Evolutionary conservation across 208 protist genomes (phyloP).

Genomic region (Acanthamoeba healyi): DNA sequence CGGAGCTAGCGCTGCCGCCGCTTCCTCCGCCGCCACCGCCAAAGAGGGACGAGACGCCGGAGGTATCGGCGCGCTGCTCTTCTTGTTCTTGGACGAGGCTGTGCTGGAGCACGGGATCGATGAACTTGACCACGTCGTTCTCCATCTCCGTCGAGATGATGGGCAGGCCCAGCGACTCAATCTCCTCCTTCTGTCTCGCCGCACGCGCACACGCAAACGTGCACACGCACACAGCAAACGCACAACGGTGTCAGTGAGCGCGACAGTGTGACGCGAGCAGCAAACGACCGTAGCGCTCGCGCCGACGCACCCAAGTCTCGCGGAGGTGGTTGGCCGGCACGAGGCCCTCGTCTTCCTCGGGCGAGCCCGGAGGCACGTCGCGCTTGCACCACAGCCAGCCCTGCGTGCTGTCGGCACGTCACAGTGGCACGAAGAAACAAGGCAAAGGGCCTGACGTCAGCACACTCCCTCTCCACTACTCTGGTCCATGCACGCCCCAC

Average conservation of each 20-base stretch:
- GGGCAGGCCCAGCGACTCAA: neutral
- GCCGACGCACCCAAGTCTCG: constrained; percentile 25
- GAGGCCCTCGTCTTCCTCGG: constrained; percentile 30
- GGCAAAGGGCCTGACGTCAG: too few relatives aligned
- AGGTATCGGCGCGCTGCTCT: neutral
- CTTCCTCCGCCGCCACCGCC: neutral
- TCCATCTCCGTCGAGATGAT: constrained; percentile 53
- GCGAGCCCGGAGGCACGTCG: neutral
- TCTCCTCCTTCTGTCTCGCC: neutral
- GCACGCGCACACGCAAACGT: too few relatives aligned
- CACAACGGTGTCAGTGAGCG: too few relatives aligned
- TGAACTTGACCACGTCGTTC: constrained; percentile 43
- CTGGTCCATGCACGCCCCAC: too few relatives aligned
- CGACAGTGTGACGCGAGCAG: too few relatives aligned
- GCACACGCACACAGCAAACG: neutral
- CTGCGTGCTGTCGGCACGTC: constrained; percentile 41
- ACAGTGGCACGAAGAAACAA: too few relatives aligned
- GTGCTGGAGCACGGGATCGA: constrained; percentile 14
- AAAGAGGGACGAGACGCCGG: neutral
- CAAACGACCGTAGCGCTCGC: too few relatives aligned
- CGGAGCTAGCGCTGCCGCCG: neutral
- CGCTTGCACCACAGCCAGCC: constrained; percentile 56
- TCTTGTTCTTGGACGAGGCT: neutral
- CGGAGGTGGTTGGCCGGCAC: constrained; percentile 56
- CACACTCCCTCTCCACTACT: too few relatives aligned